Evolutionary conservation across 148 eudicot species (phyloP).

Genomic region (Rhododendron vialii): DNA sequence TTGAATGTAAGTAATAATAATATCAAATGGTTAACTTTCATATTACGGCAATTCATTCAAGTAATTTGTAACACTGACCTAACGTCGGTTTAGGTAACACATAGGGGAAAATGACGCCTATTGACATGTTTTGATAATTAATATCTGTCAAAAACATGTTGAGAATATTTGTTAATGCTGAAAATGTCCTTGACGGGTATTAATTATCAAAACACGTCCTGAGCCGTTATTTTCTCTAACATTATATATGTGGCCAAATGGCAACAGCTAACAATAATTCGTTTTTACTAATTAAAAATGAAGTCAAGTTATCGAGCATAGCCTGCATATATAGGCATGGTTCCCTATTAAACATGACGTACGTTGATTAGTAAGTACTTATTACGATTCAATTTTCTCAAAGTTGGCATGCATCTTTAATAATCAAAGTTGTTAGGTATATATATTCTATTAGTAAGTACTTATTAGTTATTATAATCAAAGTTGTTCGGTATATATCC

Average conservation of each 20-base stretch:
- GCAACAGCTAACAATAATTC: background rate
- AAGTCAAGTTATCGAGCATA: background rate
- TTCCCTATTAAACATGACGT: background rate
- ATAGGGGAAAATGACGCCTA: too few relatives aligned
- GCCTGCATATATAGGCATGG: background rate
- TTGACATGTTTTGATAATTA: too few relatives aligned
- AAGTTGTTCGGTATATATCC: background rate
- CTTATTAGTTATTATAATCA: background rate
- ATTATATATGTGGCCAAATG: background rate
- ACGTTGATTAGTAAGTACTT: background rate
- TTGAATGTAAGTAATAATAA: too few relatives aligned
- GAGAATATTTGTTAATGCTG: too few relatives aligned
- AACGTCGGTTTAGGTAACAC: too few relatives aligned
- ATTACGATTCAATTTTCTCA: background rate
- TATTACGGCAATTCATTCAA: too few relatives aligned
- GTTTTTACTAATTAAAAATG: background rate
- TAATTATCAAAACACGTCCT: too few relatives aligned
- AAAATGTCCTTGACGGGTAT: too few relatives aligned
- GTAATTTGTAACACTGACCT: too few relatives aligned
- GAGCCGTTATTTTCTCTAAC: too few relatives aligned
- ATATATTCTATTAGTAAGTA: background rate
- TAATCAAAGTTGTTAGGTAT: background rate
- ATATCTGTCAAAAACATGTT: too few relatives aligned
- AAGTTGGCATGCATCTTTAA: background rate
- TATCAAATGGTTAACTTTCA: too few relatives aligned